A percentile compares a stretch with the other conserved stretches of the same genome.
phyloP scores from a whole-genome alignment of 345 rosid species.

The Clarkia xantiana region DNA sequence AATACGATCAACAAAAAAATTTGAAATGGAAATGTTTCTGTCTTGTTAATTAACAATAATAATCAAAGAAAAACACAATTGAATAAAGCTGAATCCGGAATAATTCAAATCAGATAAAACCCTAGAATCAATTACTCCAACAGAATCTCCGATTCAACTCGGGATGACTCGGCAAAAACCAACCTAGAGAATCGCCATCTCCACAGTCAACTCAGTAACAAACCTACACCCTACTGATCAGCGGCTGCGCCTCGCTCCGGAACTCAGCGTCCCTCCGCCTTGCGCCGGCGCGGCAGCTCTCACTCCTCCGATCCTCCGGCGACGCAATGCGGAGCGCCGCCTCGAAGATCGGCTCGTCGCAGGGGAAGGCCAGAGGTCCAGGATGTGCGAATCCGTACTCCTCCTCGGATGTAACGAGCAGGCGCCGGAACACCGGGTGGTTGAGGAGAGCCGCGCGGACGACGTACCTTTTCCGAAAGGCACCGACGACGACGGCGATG shows the following conservation, averaged over 20 bases:
- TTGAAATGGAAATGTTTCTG: too few species aligned
- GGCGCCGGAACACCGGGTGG: conserved; percentile 58
- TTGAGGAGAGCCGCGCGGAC: conserved; percentile 69
- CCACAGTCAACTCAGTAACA: conserved; percentile 12
- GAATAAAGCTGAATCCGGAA: too few species aligned
- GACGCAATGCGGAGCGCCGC: conserved; percentile 40
- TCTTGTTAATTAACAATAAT: too few species aligned
- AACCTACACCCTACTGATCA: conserved; percentile 34
- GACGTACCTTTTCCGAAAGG: conserved; percentile 35
- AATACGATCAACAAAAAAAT: too few species aligned
- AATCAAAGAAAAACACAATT: too few species aligned
- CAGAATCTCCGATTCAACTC: too few species aligned
- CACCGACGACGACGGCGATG: conserved; percentile 68
- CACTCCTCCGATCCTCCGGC: conserved; percentile 15
- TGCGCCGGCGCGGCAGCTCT: conserved; percentile 10
- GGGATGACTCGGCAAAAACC: too few species aligned
- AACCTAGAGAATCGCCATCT: too few species aligned
- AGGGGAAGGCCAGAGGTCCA: conserved; percentile 70
- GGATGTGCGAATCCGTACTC: conserved; percentile 61
- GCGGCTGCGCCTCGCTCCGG: conserved; percentile 38
- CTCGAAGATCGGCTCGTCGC: conserved; percentile 73
- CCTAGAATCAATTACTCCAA: too few species aligned
- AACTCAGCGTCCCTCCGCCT: conserved; percentile 18
- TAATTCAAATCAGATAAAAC: too few species aligned
- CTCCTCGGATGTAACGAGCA: conserved; percentile 67